phyloP scores from a whole-genome alignment of 2,329 filamentous ascomycete species.

The Penicillium sp. region DNA sequence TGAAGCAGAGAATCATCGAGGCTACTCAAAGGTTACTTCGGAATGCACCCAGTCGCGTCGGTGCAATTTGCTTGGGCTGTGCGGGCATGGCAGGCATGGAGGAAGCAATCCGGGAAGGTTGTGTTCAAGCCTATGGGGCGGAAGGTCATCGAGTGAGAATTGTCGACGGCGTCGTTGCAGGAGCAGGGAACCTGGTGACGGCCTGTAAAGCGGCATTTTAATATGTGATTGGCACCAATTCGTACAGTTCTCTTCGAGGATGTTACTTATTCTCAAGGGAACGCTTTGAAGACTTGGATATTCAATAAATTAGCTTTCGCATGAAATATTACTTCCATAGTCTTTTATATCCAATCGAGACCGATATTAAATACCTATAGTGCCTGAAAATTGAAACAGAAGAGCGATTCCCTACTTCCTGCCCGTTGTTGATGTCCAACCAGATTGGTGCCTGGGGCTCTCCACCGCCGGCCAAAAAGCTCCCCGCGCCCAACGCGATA shows the following conservation, averaged over 20 bases:
- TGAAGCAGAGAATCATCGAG: slow-evolving; percentile 64
- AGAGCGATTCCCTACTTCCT: neutral
- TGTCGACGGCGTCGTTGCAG: slow-evolving; percentile 64
- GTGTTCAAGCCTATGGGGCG: slow-evolving; percentile 62
- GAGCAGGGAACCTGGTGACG: slow-evolving; percentile 36
- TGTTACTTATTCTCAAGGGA: neutral
- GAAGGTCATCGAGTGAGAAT: slow-evolving; percentile 63
- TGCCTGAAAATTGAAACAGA: neutral
- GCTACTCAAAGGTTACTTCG: slow-evolving; percentile 67
- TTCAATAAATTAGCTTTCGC: neutral
- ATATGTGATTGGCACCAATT: neutral
- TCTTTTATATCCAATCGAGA: neutral
- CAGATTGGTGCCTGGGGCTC: slow-evolving; percentile 27
- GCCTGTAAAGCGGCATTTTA: slow-evolving; percentile 40
- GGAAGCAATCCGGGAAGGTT: slow-evolving; percentile 68
- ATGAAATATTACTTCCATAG: neutral
- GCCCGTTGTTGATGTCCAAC: slow-evolving; percentile 7
- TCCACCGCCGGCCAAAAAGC: slow-evolving; percentile 22
- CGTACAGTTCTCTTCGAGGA: neutral
- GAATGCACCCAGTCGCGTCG: slow-evolving; percentile 50
- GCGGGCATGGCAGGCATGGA: slow-evolving; percentile 89
- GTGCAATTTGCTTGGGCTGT: slow-evolving; percentile 78
- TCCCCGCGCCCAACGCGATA: slow-evolving; percentile 37
- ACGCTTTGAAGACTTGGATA: neutral
- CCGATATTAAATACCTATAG: neutral